Conservation (phyloP, 202 grass and related monocot species). For the Eragrostis tef region DNA sequence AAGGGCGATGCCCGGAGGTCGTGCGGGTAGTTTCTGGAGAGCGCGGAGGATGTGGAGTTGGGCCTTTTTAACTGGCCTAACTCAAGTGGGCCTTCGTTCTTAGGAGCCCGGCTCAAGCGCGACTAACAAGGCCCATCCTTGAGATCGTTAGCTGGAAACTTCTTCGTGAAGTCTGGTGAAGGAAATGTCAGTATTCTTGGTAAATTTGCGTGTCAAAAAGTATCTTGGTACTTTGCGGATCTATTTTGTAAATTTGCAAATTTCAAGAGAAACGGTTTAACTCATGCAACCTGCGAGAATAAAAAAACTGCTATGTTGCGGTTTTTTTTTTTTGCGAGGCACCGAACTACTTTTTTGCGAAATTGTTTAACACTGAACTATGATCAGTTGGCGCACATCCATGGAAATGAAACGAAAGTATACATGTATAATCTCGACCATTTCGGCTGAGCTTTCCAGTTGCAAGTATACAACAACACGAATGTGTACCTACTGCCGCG, state of each 20-base stretch:
- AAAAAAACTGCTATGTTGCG: neutral
- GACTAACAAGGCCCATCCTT: neutral
- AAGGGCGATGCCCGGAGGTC: neutral
- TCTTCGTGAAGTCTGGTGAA: too few relatives aligned
- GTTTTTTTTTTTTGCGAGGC: too few relatives aligned
- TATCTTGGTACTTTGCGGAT: too few relatives aligned
- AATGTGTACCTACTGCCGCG: constrained; percentile 28
- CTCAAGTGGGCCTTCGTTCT: neutral
- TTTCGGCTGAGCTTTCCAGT: constrained; percentile 46
- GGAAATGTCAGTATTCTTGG: too few relatives aligned
- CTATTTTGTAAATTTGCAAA: neutral
- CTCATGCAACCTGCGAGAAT: neutral
- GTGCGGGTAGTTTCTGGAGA: constrained; percentile 6
- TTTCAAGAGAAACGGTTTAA: neutral
- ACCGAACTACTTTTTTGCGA: too few relatives aligned
- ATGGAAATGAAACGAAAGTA: neutral
- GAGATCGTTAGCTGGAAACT: neutral
- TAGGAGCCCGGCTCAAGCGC: too few relatives aligned
- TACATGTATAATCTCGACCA: constrained; percentile 38
- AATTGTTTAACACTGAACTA: neutral
- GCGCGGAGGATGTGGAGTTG: neutral
- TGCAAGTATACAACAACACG: constrained; percentile 45
- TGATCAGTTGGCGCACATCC: neutral
- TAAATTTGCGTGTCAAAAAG: too few relatives aligned
- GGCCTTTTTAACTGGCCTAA: neutral